Base-by-base conservation (phyloP, 176 grass and related monocot species). In the Carex pumila region DNA sequence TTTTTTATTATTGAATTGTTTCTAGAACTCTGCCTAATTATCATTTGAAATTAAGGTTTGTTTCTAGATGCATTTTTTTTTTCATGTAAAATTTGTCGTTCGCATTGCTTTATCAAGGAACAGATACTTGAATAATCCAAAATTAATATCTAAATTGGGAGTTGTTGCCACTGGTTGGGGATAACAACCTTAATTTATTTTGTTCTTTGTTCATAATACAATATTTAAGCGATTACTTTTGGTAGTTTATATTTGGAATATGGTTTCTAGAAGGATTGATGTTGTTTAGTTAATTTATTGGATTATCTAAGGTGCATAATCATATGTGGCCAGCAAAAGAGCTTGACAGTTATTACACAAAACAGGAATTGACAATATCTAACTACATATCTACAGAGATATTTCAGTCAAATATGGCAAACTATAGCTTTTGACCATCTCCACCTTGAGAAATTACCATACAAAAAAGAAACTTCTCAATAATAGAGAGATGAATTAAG, bases 401-500 rank as follows among this genome's bases (percentile, higher is more conserved):
- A 60, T 55, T 34, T 79, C n/a, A 14, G 37, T 61, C 1, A 62
- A 30, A 21, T 41, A 62, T 43, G 52, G 31, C 8, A 61, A 61
- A 21, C 25, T 62, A 12, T 19, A 61, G 3, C 17, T 61, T 41
- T 80, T 80, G 14, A 82, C 60, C 60, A 66, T 75, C 21, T 25
- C 47, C 7, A 65, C 37, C 60, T 9, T 11, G 18, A 64, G 0
- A 60, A 53, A 66, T 82, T 82, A 66, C 61, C 21, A 47, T 12
- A 63, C 37, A 17, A 52, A 5, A 41, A 6, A 34, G n/a, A 71
- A 21, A 18, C 67, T 19, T 6, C 47, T 54, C 10, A 30, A 29
- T 75, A 75, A 54, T 75, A 71, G 39, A 66, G n/a, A 39, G 61
- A 82, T 63, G 55, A 75, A 75, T 30, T 74, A 75, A 53, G 45